Base-by-base conservation (phyloP, 2,329 filamentous ascomycete genomes). In the Furcasterigmium sp. region DNA sequence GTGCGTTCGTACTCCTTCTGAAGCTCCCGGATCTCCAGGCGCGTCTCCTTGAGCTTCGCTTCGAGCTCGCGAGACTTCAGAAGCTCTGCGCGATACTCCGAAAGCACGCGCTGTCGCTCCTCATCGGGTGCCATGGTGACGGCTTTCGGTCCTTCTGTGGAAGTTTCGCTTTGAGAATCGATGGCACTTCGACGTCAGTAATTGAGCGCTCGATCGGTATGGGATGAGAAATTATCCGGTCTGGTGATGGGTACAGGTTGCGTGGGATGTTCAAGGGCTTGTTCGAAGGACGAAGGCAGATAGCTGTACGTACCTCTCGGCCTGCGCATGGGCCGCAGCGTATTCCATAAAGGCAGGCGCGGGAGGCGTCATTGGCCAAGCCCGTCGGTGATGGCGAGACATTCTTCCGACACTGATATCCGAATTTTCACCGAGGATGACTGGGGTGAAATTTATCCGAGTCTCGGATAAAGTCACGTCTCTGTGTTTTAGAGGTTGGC, bases 1-100 rank as follows among this genome's bases (percentile, higher is more conserved):
- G 93, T 97, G 54, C 91, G 83, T 65, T 98, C 91, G 60, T 91
- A 98, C 58, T 97, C 91, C 61, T 87, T 90, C 64, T 95, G 89
- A 43, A 97, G 70, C 47, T 86, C 89, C 73, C 97, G 98, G 67
- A 98, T 96, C 56, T 96, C 93, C 69, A 95, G 74, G 50, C 93
- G 87, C 57, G 98, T 73, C 42, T 85, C 81, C 75, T 97, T 98
- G 49, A 98, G 80, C 77, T 97, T 98, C 41, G 91, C 85, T 69
- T 98, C 94, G 90, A 90, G 97, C 77, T 98, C 93, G 68, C 94
- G 82, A 56, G 94, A 95, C 68, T 98, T 91, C 59, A 96, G 78
- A 57, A 91, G 78, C 72, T 87, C 90, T 49, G 76, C 70, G 64
- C 88, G 88, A 74, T 89, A 91, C 46, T 84, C 80, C 60, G 83